Evolutionary conservation across 345 rosid species (phyloP).

Genomic region (Reutealis trisperma): DNA sequence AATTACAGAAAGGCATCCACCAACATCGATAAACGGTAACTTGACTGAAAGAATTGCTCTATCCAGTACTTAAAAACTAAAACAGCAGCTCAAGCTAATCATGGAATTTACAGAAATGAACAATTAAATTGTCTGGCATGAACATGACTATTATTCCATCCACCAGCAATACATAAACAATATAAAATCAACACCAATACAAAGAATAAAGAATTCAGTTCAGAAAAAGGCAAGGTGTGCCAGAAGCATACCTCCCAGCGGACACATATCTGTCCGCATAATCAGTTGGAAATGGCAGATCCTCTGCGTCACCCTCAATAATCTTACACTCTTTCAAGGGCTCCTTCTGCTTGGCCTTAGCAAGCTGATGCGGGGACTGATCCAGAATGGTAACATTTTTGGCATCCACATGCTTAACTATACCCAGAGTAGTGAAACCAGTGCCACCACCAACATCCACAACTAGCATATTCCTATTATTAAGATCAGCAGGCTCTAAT

Average conservation of each 20-base stretch:
- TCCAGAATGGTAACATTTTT: conserved; percentile 95
- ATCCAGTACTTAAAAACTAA: background rate
- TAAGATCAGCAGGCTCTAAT: conserved; percentile 93
- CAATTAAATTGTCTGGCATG: background rate
- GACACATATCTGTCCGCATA: conserved; percentile 95
- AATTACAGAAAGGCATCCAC: conserved; percentile 2
- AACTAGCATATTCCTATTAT: conserved; percentile 65
- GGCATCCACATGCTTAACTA: conserved; percentile 91
- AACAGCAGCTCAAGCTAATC: background rate
- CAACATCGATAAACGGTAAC: background rate
- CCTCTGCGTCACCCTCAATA: conserved; percentile 95
- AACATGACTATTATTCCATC: conserved; percentile 1
- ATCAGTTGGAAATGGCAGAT: conserved; percentile 84
- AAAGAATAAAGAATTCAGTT: background rate
- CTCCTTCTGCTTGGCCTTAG: conserved; percentile 91
- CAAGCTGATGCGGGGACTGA: conserved; percentile 99
- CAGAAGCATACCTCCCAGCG: conserved; percentile 74
- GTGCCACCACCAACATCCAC: conserved; percentile 99
- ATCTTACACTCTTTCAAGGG: conserved; percentile 93
- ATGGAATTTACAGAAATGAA: background rate
- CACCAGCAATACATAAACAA: background rate
- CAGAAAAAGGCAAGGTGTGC: background rate
- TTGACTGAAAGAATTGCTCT: background rate
- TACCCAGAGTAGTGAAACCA: conserved; percentile 95
- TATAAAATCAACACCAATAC: conserved; percentile 2